Evolutionary conservation across 176 grass and related monocot species (phyloP).

Genomic region (Pontederia crassipes): DNA sequence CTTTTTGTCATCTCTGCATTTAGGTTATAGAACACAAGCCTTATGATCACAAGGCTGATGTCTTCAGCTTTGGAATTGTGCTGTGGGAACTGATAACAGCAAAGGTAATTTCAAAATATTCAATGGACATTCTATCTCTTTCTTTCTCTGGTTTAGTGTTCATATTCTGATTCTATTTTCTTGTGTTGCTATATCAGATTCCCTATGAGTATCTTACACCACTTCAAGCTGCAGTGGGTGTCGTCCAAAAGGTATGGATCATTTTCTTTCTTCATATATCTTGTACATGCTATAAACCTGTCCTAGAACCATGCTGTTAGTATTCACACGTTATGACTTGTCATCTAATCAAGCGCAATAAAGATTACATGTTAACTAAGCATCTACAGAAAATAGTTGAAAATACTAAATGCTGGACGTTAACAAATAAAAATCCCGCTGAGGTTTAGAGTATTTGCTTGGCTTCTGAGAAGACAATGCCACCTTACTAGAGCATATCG

Average conservation of each 20-base stretch:
- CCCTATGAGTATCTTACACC: constrained; percentile 95
- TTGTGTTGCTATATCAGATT: constrained; percentile 37
- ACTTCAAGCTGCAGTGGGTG: constrained; percentile 97
- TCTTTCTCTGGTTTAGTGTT: background rate
- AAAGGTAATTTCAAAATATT: constrained; percentile 41
- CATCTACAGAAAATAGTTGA: too few species aligned
- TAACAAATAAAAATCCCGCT: too few species aligned
- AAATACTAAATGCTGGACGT: too few species aligned
- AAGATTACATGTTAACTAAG: too few species aligned
- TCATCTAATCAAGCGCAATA: too few species aligned
- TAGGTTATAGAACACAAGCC: constrained; percentile 98
- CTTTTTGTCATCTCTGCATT: constrained; percentile 10
- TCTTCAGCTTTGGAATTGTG: constrained; percentile 97
- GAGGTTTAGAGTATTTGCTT: too few species aligned
- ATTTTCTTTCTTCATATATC: background rate
- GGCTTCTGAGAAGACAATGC: too few species aligned
- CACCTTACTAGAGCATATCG: too few species aligned
- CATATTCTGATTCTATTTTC: constrained; percentile 1
- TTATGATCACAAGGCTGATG: constrained; percentile 99
- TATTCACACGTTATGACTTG: too few species aligned
- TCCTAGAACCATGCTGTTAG: too few species aligned
- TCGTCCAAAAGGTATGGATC: constrained; percentile 90
- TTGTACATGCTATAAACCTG: background rate
- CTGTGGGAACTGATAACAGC: constrained; percentile 98
- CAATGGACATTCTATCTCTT: background rate